phyloP scores from a whole-genome alignment of 1,284 basidiomycete species.

The Apiotrichum laibachii region DNA sequence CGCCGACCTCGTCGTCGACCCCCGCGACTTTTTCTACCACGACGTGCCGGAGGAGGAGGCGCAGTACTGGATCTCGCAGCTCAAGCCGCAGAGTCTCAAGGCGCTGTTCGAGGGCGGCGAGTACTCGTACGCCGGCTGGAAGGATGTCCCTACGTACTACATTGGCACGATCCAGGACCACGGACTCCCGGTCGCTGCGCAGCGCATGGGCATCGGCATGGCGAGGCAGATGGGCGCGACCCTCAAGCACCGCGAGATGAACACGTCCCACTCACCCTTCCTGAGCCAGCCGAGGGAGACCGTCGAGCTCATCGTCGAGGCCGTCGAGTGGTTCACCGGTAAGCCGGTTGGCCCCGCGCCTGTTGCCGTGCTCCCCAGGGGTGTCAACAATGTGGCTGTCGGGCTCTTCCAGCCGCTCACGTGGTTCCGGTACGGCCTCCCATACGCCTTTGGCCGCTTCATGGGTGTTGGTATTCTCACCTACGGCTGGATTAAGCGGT shows the following conservation, averaged over 20 bases:
- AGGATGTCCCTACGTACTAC: conserved; percentile 2
- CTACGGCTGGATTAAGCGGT: too few relatives aligned
- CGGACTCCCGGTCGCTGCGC: neutral
- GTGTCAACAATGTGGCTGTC: too few relatives aligned
- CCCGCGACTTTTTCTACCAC: conserved; percentile 9
- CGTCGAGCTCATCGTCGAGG: neutral
- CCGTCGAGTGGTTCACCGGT: neutral
- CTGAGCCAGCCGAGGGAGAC: conserved; percentile 2
- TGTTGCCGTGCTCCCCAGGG: too few relatives aligned
- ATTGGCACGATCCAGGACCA: neutral
- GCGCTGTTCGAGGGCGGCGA: conserved; percentile 5
- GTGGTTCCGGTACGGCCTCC: too few relatives aligned
- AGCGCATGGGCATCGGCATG: neutral
- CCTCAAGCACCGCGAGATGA: neutral
- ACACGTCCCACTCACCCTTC: conserved; percentile 5
- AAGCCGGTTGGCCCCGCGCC: neutral
- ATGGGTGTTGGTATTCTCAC: too few relatives aligned
- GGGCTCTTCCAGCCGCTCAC: too few relatives aligned
- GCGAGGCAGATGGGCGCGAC: neutral
- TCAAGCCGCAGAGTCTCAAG: neutral
- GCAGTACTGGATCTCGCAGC: neutral
- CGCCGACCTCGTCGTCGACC: conserved; percentile 5
- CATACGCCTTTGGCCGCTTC: too few relatives aligned
- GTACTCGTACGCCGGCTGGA: conserved; percentile 3
- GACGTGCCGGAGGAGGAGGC: conserved; percentile 4